These are phyloP conservation scores for Metschnikowia aberdeeniae DNA, from an alignment of 805 yeast species.

Conservation along the genomic window DNA sequence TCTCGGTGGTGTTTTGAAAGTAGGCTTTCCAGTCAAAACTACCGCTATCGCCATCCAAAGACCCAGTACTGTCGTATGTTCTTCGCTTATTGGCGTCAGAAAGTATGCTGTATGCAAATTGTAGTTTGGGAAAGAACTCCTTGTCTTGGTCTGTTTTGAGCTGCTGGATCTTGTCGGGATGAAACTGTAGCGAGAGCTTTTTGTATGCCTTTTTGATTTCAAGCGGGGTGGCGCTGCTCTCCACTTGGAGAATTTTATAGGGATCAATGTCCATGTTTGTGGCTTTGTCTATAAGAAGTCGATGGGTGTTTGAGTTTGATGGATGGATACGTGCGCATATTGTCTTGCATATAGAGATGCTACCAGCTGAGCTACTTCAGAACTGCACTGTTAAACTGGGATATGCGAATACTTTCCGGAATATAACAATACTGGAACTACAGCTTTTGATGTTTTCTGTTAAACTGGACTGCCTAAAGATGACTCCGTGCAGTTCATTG, in stretches of 20 bases:
- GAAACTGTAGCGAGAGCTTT: conserved; percentile 22
- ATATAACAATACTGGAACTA: no score
- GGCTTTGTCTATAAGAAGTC: no score
- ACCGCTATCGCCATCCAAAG: conserved; percentile 37
- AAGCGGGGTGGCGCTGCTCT: conserved; percentile 38
- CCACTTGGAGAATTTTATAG: conserved; percentile 49
- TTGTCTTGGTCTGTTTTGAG: conserved; percentile 15
- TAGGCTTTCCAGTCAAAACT: conserved; percentile 57
- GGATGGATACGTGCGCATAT: no score
- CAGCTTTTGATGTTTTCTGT: not conserved
- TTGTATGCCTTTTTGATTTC: conserved; percentile 55
- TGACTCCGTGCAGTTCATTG: conserved; percentile 8
- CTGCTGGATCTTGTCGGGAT: conserved; percentile 29
- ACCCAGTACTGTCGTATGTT: conserved; percentile 69
- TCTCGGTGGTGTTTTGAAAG: conserved; percentile 44
- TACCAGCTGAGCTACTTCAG: no score
- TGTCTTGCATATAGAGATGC: no score
- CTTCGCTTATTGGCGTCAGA: conserved; percentile 53
- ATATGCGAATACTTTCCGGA: no score
- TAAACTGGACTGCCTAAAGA: not conserved
- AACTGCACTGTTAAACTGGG: no score
- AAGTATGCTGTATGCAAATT: conserved; percentile 69
- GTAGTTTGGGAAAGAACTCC: conserved; percentile 58
- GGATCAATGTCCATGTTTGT: conserved; percentile 49
- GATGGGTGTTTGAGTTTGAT: no score